Conservation (phyloP, 768 basidiomycete species). For the Suillus tomentosus region DNA sequence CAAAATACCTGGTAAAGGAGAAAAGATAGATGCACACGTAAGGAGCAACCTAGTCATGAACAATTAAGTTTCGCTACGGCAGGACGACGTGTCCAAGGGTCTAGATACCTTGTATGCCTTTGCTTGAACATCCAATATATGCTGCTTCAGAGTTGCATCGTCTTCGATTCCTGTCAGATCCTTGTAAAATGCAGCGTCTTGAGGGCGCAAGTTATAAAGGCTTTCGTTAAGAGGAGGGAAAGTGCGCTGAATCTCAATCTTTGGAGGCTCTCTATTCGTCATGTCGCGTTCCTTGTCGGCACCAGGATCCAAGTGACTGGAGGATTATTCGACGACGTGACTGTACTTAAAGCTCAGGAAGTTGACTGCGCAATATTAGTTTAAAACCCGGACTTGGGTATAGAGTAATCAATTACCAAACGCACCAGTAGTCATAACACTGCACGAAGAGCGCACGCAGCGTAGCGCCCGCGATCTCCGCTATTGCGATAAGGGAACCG, state of each 20-base stretch:
- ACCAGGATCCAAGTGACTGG: neutral
- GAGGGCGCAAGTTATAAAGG: constrained; percentile 7
- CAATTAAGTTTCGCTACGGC: neutral
- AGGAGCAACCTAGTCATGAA: constrained; percentile 16
- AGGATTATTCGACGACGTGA: neutral
- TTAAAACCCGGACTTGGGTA: neutral
- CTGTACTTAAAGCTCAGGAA: neutral
- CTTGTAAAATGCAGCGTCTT: constrained; percentile 24
- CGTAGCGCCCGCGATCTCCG: no score
- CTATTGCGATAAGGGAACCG: no score
- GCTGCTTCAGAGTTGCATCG: constrained; percentile 25
- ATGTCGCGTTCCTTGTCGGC: neutral
- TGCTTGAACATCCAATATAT: constrained; percentile 27
- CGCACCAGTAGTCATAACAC: neutral
- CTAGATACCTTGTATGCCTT: constrained; percentile 27
- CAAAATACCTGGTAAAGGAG: neutral
- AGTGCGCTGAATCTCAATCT: neutral
- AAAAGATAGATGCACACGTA: constrained; percentile 4
- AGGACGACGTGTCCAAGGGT: neutral
- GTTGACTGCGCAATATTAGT: neutral
- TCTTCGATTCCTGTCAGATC: constrained; percentile 26
- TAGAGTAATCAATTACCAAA: neutral
- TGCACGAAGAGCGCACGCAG: neutral
- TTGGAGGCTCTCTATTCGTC: neutral
- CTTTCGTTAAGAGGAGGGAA: constrained; percentile 2